Conservation (phyloP, 305 asterid species). For the Fraxinus baroniana region DNA sequence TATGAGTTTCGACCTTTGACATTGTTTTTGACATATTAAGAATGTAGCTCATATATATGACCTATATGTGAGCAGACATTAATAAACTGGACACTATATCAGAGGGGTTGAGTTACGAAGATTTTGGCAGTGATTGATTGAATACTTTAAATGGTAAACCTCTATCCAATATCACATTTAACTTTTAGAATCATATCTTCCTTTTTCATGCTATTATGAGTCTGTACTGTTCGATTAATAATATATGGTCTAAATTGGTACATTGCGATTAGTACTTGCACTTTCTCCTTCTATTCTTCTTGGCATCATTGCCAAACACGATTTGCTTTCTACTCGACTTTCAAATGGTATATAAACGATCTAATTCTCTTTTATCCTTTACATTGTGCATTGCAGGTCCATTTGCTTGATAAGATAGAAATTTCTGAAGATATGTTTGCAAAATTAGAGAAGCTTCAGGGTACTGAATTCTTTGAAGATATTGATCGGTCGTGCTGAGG, state of each 20-base stretch:
- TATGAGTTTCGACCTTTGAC: conserved; percentile 4
- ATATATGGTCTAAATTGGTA: neutral
- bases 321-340: neutral
- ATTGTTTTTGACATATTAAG: neutral
- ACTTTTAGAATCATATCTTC: neutral
- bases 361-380: neutral
- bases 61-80: conserved; percentile 28
- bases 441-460: conserved; percentile 14
- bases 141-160: conserved; percentile 18
- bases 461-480: conserved; percentile 19
- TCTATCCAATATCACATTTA: neutral
- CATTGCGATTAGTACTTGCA: neutral
- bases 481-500: conserved; percentile 5
- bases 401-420: conserved; percentile 10
- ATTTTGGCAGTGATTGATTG: conserved; percentile 30
- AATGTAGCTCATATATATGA: conserved; percentile 2
- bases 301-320: neutral
- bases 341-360: neutral
- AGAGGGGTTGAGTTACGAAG: conserved; percentile 34
- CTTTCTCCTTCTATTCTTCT: neutral
- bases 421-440: conserved; percentile 22
- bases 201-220: neutral
- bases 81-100: conserved; percentile 30
- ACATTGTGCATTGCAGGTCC: conserved; percentile 28
- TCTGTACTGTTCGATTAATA: neutral